These are phyloP conservation scores for Neonothopanus nambi DNA, from an alignment of 1,284 basidiomycete genomes.

Conservation along the genomic window DNA sequence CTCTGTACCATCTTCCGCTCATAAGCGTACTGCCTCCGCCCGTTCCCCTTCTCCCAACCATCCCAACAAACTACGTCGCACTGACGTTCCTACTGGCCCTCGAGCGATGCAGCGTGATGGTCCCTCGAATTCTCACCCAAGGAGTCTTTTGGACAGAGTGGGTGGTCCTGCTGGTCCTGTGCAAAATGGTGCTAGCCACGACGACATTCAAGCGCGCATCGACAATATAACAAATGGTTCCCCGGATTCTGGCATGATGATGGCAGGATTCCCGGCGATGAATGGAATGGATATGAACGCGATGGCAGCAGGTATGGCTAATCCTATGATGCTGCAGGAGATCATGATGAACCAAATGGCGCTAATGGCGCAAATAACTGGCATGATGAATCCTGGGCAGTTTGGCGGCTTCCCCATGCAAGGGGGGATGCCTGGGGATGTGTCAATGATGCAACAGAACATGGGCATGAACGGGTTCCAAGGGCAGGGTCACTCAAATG, in stretches of 20 bases:
- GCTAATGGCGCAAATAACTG: slow-evolving; percentile 82
- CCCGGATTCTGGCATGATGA: slow-evolving; percentile 60
- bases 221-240: slow-evolving; percentile 66
- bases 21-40: slow-evolving; percentile 70
- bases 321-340: slow-evolving; percentile 75
- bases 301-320: slow-evolving; percentile 53
- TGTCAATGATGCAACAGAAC: slow-evolving; percentile 45
- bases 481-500: slow-evolving; percentile 23
- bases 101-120: slow-evolving; percentile 73
- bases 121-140: slow-evolving; percentile 36
- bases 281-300: slow-evolving; percentile 64
- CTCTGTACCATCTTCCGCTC: slow-evolving; percentile 44
- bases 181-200: slow-evolving; percentile 40
- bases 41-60: slow-evolving; percentile 74
- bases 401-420: slow-evolving; percentile 61
- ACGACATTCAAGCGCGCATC: slow-evolving; percentile 77
- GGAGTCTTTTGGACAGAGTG: slow-evolving; percentile 75
- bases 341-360: slow-evolving; percentile 88
- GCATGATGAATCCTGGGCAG: slow-evolving; percentile 63
- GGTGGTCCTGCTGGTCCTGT: slow-evolving; percentile 48
- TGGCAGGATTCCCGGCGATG: slow-evolving; percentile 54
- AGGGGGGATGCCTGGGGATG: slow-evolving; percentile 54
- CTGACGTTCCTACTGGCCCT: slow-evolving; percentile 75
- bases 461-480: slow-evolving; percentile 46
- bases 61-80: slow-evolving; percentile 67